A percentile compares a stretch with the other conserved stretches of the same genome.
Evolutionary conservation across 768 basidiomycete genomes (phyloP).

Genomic region (Polyporus arcularius): DNA sequence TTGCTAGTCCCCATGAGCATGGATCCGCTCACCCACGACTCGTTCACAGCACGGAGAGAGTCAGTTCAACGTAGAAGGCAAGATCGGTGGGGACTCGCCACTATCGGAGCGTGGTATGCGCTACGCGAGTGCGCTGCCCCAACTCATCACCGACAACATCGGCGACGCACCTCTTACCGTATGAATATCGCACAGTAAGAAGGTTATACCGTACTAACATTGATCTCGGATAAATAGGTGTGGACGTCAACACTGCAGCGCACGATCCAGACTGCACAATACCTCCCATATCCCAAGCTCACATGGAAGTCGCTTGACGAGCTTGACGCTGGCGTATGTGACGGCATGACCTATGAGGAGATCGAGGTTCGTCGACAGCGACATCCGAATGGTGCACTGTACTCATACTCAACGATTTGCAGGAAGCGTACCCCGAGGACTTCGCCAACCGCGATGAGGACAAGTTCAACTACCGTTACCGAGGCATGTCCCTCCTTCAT

Average conservation of each 20-base stretch:
- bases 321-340: slow-evolving; percentile 97
- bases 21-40: not conserved
- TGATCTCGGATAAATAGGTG: slow-evolving; percentile 52
- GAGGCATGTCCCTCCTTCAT: slow-evolving; percentile 47
- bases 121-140: slow-evolving; percentile 86
- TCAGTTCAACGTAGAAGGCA: slow-evolving; percentile 93
- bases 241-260: slow-evolving; percentile 98
- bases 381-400: not conserved
- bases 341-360: slow-evolving; percentile 99
- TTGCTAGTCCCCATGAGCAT: slow-evolving; percentile 1
- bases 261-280: slow-evolving; percentile 87
- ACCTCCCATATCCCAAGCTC: slow-evolving; percentile 84
- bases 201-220: not conserved
- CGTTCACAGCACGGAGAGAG: slow-evolving; percentile 88
- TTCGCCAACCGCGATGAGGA: slow-evolving; percentile 98
- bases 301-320: slow-evolving; percentile 99
- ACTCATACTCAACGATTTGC: not conserved
- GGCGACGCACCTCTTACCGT: slow-evolving; percentile 89
- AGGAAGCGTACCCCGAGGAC: slow-evolving; percentile 97
- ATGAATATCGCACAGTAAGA: slow-evolving; percentile 21
- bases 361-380: slow-evolving; percentile 67
- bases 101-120: slow-evolving; percentile 82
- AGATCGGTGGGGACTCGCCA: slow-evolving; percentile 96
- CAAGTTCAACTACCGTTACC: slow-evolving; percentile 99
- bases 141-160: slow-evolving; percentile 85